Conservation (phyloP, 1,139 yeast genomes). For the Sugiyamaella paludigena region DNA sequence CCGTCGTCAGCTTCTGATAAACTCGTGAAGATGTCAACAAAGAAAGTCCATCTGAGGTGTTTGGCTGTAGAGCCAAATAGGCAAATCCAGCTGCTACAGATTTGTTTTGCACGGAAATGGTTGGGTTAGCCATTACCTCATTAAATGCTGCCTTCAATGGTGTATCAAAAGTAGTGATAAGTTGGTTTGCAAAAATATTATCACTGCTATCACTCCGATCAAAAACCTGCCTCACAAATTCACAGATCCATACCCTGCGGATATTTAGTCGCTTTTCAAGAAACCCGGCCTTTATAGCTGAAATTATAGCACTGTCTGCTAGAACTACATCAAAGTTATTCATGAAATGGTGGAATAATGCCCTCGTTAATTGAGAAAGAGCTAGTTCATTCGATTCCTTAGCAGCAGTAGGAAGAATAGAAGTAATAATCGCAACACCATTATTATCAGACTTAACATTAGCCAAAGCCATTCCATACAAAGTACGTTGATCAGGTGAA, state of each 20-base stretch:
- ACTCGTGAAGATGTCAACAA: conserved; percentile 26
- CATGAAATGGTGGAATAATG: conserved; percentile 48
- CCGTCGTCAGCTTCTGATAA: conserved; percentile 26
- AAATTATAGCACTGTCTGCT: conserved; percentile 26
- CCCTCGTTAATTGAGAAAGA: conserved; percentile 49
- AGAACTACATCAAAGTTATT: not conserved
- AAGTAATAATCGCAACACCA: conserved; percentile 43
- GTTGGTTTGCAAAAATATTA: conserved; percentile 1
- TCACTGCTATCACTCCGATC: not conserved
- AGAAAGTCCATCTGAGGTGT: conserved; percentile 11
- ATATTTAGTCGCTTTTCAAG: conserved; percentile 61
- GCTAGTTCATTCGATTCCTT: conserved; percentile 79
- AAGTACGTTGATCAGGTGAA: conserved; percentile 63
- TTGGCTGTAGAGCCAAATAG: conserved; percentile 26
- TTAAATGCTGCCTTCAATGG: conserved; percentile 28
- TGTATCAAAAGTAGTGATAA: conserved; percentile 39
- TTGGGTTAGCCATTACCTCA: conserved; percentile 40
- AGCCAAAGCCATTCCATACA: conserved; percentile 45
- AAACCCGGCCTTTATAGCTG: conserved; percentile 55
- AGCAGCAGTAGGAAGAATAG: conserved; percentile 50
- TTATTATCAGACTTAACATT: conserved; percentile 27
- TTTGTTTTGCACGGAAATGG: conserved; percentile 36
- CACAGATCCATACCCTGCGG: conserved; percentile 65
- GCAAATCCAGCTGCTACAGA: conserved; percentile 34
- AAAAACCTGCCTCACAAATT: conserved; percentile 43